Evolutionary conservation across 1,284 basidiomycete genomes (phyloP), one percentile per base, ranked within the genome.

Genomic region (Trichosporon sp.): DNA sequence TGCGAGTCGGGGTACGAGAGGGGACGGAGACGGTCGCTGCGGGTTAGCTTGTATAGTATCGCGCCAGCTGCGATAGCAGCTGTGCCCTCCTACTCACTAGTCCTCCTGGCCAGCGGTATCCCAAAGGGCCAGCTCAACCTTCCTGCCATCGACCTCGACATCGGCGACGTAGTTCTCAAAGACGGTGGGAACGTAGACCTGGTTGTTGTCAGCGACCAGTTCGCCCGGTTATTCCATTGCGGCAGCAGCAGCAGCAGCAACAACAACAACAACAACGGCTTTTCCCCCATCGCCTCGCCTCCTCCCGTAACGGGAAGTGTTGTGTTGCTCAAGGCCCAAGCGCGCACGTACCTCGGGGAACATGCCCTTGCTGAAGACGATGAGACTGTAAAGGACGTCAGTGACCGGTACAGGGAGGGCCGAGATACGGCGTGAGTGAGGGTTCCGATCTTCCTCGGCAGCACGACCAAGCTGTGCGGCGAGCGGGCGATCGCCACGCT

Each of bases 91-190:
- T n/a, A 75, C 76, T 58, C 82, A 82, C 78, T 85, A 84, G 71
- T 85, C 84, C 74, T 95, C 92, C 80, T 95, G 92, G 63, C 92
- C 92, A 27, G 92, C 92, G 65, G 92, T 95, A 89, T 95, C 92
- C 92, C 92, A 95, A 69, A 95, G 84, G 31, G 92, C 92, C 69
- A 95, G 84, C 80, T 95, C 92, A 71, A 95, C 90, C 80, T 91
- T 89, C 82, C 92, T 93, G 71, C 89, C 89, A 75, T 92, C 91
- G 63, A 93, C 91, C 79, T 92, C 90, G 64, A 93, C 90, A 78
- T 92, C 90, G 70, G 89, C 89, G 59, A 92, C 91, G 74, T 92
- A 83, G 75, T 83, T 83, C 83, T 95, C 92, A 72, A 95, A 95
- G 58, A 95, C 92, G 65, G 92, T 95, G 54, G 92, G 92, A 68